Evolutionary conservation across 1,284 basidiomycete species (phyloP), one percentile per base, ranked within the genome.

Genomic region (Irpex lacteus): DNA sequence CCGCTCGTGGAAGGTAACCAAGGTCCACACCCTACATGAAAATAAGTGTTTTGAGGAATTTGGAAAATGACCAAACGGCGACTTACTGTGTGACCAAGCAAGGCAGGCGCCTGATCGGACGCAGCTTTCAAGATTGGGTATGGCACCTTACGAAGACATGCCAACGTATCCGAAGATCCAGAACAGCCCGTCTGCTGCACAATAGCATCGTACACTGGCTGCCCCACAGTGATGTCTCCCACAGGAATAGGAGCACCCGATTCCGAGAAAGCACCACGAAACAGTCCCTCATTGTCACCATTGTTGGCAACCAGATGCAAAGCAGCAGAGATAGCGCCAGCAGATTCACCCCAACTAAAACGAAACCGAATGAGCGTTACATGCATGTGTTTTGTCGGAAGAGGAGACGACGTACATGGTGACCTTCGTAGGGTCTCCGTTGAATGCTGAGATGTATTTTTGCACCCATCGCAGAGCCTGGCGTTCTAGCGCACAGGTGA

Each of bases 391-490:
- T 47, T 19, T 8, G 0, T n/a, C 18, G 44, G 44, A 38, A 21
- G 50, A 44, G 18, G 19, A 34, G 32, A 34, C 32, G n/a, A 68
- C 80, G 59, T 72, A 85, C 85, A 86, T 80, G 2, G 83, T 85
- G 4, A 87, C 85, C 69, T 81, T 81, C 2, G 76, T 74, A 11
- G 83, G 82, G 69, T 90, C 84, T 5, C 90, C 90, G 1, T 88
- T 88, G 63, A 91, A 91, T 0, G 75, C 73, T 9, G 73, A 66
- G 56, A 91, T 88, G 69, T 91, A 87, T 69, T 85, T 80, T 66
- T 89, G 84, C 0, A 90, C 76, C 71, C 71, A 72, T 3, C 65
- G 66, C 21, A 72, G 65, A 1, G 70, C 70, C 9, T 66, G 68
- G 9, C 71, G 71, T 66, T 72, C 71, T 71, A 19, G 34, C 1